A percentile compares a stretch with the other conserved stretches of the same genome.
Conservation (phyloP, 345 rosid species). For the Bruguiera parviflora region DNA sequence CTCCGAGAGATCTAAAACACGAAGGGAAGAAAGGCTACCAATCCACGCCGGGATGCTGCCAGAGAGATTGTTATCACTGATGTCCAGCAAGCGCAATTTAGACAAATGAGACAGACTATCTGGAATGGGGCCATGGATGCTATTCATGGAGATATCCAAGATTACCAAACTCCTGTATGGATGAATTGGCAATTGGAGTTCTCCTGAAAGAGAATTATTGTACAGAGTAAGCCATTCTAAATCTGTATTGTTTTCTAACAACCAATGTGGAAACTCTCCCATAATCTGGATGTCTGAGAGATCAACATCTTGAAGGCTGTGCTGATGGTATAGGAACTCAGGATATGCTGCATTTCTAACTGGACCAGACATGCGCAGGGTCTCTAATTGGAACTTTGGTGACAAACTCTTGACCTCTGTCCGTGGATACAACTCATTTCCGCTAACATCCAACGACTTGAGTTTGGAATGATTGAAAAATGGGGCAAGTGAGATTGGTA, state of each 20-base stretch:
- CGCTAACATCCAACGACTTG: too few species aligned
- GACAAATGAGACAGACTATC: neutral
- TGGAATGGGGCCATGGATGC: neutral
- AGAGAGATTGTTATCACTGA: neutral
- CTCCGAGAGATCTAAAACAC: too few species aligned
- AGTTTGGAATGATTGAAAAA: too few species aligned
- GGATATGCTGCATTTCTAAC: neutral
- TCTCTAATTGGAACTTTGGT: neutral
- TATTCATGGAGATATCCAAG: conserved; percentile 2
- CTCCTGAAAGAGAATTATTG: conserved; percentile 1
- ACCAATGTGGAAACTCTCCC: conserved; percentile 2
- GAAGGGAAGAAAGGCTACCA: too few species aligned
- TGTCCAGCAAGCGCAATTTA: neutral
- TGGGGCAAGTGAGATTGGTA: too few species aligned
- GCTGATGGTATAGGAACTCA: neutral
- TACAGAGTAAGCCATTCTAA: neutral
- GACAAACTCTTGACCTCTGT: too few species aligned
- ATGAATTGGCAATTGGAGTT: neutral
- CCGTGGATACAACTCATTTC: too few species aligned
- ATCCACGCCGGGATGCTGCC: too few species aligned
- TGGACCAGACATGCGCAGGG: neutral
- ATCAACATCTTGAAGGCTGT: neutral
- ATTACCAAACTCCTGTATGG: neutral
- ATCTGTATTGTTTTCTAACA: conserved; percentile 4
- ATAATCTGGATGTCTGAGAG: neutral